A percentile compares a stretch with the other conserved stretches of the same genome.
Evolutionary conservation across 192 early-diverging fungal genomes (phyloP).

Genomic region (Piromyces sp.): DNA sequence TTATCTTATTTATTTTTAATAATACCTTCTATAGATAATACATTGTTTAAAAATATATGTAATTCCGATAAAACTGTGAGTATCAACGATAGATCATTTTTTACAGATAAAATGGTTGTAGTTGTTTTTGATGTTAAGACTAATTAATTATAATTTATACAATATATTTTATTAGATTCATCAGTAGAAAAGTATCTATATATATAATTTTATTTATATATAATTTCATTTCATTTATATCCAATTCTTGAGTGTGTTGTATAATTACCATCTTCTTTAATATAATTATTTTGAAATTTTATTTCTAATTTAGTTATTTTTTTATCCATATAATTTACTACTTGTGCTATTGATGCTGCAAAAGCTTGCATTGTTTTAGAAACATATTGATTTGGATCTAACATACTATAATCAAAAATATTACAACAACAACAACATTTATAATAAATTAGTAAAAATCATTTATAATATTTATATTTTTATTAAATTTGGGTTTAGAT

Average conservation of each 20-base stretch:
- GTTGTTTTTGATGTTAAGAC: not conserved
- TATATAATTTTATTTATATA: no score
- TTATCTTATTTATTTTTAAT: no score
- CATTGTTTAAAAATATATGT: not conserved
- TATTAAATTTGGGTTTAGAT: no score
- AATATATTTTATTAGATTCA: no score
- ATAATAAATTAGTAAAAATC: no score
- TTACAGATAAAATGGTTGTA: not conserved
- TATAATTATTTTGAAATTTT: not conserved
- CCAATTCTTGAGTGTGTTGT: no score
- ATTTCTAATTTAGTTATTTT: not conserved
- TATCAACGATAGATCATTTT: not conserved
- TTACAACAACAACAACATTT: no score
- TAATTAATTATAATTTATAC: not conserved
- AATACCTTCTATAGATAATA: not conserved
- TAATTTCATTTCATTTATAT: not conserved
- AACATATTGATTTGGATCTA: not conserved
- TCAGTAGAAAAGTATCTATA: no score
- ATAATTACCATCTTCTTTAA: not conserved
- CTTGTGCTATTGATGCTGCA: not conserved
- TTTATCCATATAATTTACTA: not conserved
- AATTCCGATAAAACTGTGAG: not conserved
- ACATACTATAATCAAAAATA: no score
- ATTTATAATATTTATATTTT: no score
- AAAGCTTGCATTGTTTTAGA: not conserved